These are phyloP conservation scores for Geranium incanum DNA, from an alignment of 441 rosid genomes.

Conservation along the genomic window DNA sequence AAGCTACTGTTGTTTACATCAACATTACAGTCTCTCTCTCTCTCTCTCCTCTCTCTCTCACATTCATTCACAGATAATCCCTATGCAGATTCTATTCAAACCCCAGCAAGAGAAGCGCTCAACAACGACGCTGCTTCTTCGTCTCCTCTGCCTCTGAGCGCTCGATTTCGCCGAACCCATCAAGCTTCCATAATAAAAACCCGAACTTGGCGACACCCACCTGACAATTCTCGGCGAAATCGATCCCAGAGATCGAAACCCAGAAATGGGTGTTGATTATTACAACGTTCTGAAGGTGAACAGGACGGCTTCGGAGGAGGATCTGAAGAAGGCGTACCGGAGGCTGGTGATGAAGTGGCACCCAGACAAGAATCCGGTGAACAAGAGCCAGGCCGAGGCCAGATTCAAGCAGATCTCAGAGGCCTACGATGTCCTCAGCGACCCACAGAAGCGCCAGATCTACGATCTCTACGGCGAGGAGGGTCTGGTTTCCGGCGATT, in stretches of 20 bases:
- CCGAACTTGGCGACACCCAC: background rate
- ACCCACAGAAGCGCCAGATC: slow-evolving; percentile 61
- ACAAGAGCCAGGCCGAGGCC: slow-evolving; percentile 44
- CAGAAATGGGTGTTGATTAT: slow-evolving; percentile 56
- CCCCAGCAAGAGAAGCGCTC: background rate
- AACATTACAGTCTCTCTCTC: background rate
- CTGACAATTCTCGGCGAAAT: background rate
- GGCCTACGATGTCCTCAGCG: slow-evolving; percentile 74
- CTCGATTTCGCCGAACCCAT: background rate
- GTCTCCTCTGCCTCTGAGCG: background rate
- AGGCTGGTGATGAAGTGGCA: slow-evolving; percentile 93
- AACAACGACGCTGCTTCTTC: background rate
- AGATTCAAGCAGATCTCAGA: slow-evolving; percentile 80
- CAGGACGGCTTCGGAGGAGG: slow-evolving; percentile 64
- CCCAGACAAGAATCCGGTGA: slow-evolving; percentile 74
- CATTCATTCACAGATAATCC: background rate
- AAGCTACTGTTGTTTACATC: too few relatives aligned
- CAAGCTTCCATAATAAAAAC: background rate
- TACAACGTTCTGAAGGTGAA: slow-evolving; percentile 62
- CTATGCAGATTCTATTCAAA: background rate
- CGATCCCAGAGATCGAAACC: background rate
- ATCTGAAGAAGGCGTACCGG: slow-evolving; percentile 74
- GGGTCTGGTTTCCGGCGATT: slow-evolving; percentile 54
- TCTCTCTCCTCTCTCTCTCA: background rate
- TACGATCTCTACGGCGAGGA: slow-evolving; percentile 85